phyloP scores from a whole-genome alignment of 768 basidiomycete species.

The Sarcomyxa edulis region DNA sequence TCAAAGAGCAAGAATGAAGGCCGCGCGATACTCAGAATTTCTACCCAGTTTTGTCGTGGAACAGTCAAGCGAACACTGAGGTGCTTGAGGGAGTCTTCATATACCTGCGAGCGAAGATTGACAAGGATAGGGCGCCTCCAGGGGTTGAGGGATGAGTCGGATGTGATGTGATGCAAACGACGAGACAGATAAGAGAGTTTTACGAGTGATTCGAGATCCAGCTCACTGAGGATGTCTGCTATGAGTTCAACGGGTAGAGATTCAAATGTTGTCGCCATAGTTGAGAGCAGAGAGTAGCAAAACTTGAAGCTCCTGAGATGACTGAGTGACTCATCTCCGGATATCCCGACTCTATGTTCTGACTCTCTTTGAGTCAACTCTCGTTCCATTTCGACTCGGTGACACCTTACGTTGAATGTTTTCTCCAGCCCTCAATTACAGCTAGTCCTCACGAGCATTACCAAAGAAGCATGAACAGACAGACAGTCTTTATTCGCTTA shows the following conservation, averaged over 20 bases:
- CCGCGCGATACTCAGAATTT: constrained; percentile 59
- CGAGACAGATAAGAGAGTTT: constrained; percentile 56
- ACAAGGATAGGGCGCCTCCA: constrained; percentile 71
- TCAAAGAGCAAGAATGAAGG: constrained; percentile 64
- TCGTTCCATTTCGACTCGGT: too few species aligned
- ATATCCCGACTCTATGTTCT: too few species aligned
- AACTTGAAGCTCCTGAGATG: too few species aligned
- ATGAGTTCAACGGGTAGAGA: constrained; percentile 74
- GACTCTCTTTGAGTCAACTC: too few species aligned
- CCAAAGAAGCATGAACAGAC: too few species aligned
- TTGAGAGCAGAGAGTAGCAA: too few species aligned
- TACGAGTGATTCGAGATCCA: constrained; percentile 59
- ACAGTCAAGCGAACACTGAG: constrained; percentile 60
- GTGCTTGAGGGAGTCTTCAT: constrained; percentile 48
- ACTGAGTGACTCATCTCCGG: too few species aligned
- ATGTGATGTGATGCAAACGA: constrained; percentile 49
- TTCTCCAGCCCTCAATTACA: too few species aligned
- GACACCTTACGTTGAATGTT: too few species aligned
- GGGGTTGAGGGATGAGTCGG: constrained; percentile 64
- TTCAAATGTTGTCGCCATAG: constrained; percentile 30
- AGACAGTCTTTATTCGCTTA: too few species aligned
- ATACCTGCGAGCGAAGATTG: constrained; percentile 39
- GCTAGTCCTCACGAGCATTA: too few species aligned
- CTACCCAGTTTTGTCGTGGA: constrained; percentile 77
- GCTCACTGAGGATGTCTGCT: constrained; percentile 63